Percentiles rank a stretch among this genome's conserved stretches.
These are phyloP conservation scores for Solanum hybrid DNA, from an alignment of 305 asterid species.

Conservation along the genomic window DNA sequence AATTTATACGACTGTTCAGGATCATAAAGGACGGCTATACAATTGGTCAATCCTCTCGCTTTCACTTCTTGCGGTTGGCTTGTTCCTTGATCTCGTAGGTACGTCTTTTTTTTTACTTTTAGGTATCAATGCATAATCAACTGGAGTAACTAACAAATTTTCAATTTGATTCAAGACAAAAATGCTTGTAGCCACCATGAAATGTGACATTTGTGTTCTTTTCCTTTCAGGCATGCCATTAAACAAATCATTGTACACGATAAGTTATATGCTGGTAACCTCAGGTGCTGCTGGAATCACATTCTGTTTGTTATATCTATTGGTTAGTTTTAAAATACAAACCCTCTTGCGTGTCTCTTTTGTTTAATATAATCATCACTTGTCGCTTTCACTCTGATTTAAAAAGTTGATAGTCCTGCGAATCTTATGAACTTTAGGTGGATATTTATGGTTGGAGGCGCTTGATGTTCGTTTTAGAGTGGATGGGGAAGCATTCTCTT, in stretches of 20 bases:
- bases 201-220: background rate
- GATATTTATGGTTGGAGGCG: constrained; percentile 71
- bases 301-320: constrained; percentile 48
- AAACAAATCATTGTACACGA: constrained; percentile 47
- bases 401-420: background rate
- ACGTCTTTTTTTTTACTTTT: background rate
- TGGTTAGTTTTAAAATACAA: constrained; percentile 28
- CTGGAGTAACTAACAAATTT: background rate
- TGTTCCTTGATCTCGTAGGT: constrained; percentile 54
- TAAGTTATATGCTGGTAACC: constrained; percentile 66
- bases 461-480: constrained; percentile 33
- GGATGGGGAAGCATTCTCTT: constrained; percentile 86
- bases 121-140: background rate
- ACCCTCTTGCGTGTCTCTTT: background rate
- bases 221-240: constrained; percentile 55
- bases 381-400: background rate
- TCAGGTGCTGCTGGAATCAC: constrained; percentile 69
- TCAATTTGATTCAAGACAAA: background rate
- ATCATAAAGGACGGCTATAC: constrained; percentile 58
- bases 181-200: background rate
- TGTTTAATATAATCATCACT: background rate
- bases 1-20: constrained; percentile 29
- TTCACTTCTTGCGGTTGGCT: constrained; percentile 48
- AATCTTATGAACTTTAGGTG: constrained; percentile 29
- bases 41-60: constrained; percentile 56